Percentiles rank a stretch among this genome's conserved stretches.
phyloP scores from a whole-genome alignment of 129 eudicot species.

The Deinandra increscens region DNA sequence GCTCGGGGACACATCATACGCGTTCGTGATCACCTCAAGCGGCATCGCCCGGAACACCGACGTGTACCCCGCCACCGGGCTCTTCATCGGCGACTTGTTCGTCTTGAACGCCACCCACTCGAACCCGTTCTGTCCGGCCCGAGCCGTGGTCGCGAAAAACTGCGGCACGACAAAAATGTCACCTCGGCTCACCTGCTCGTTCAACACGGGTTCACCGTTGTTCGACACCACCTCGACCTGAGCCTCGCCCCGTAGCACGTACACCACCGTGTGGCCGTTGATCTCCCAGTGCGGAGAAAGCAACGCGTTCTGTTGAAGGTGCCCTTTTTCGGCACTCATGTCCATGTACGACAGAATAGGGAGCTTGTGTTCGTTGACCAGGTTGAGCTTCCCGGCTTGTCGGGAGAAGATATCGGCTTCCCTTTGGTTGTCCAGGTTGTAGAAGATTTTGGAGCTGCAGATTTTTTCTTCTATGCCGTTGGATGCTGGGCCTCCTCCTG shows the following conservation, averaged over 20 bases:
- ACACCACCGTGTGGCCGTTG: conserved; percentile 51
- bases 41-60: conserved; percentile 78
- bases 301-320: conserved; percentile 55
- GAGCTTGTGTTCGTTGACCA: conserved; percentile 43
- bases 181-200: conserved; percentile 58
- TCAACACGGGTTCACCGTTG: conserved; percentile 47
- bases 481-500: not conserved
- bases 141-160: conserved; percentile 40
- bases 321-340: conserved; percentile 67
- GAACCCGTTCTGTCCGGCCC: conserved; percentile 57
- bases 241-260: conserved; percentile 63
- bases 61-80: conserved; percentile 62
- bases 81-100: conserved; percentile 54
- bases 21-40: conserved; percentile 45
- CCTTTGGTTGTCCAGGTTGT: conserved; percentile 46
- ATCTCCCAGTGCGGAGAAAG: conserved; percentile 52
- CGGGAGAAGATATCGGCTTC: conserved; percentile 51
- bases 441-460: conserved; percentile 46
- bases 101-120: conserved; percentile 80
- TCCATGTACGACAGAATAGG: conserved; percentile 58
- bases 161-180: conserved; percentile 72
- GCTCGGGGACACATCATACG: conserved; percentile 47
- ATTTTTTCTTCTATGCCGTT: conserved; percentile 57
- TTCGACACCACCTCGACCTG: conserved; percentile 49
- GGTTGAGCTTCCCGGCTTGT: conserved; percentile 51